Conservation (phyloP, 768 basidiomycete genomes). For the Auriscalpium vulgare region DNA sequence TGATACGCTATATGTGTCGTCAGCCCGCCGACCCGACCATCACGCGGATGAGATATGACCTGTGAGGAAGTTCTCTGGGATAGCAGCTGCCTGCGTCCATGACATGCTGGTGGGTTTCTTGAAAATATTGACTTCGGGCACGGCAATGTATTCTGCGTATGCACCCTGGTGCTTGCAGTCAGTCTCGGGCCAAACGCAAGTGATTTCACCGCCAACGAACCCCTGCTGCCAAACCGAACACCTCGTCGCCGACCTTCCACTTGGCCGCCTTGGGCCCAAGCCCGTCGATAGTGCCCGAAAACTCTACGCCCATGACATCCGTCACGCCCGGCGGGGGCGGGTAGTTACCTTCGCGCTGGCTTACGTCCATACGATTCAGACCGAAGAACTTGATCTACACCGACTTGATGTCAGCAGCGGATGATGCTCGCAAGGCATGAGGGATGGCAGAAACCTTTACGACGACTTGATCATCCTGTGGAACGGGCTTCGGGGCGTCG, state of each 20-base stretch:
- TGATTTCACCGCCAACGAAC: conserved; percentile 37
- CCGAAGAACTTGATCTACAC: conserved; percentile 72
- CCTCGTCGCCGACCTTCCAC: conserved; percentile 66
- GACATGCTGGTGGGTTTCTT: conserved; percentile 67
- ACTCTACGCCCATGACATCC: conserved; percentile 80
- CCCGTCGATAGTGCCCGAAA: conserved; percentile 54
- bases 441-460: conserved; percentile 46
- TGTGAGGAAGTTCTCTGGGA: conserved; percentile 86
- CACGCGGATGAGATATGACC: conserved; percentile 33
- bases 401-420: background rate
- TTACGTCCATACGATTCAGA: conserved; percentile 83
- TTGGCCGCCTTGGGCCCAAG: conserved; percentile 27
- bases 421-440: background rate
- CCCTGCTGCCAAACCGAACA: conserved; percentile 75
- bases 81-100: conserved; percentile 80
- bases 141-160: conserved; percentile 80
- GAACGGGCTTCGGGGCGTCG: conserved; percentile 54
- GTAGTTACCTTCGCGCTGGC: conserved; percentile 66
- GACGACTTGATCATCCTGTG: conserved; percentile 54
- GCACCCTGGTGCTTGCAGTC: conserved; percentile 51
- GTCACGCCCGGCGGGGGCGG: conserved; percentile 72
- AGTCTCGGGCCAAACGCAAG: background rate
- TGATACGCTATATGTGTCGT: conserved; percentile 41
- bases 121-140: conserved; percentile 57
- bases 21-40: background rate